Evolutionary conservation across 768 basidiomycete genomes (phyloP), one percentile per base, ranked within the genome.

Genomic region (Astraeus odoratus): DNA sequence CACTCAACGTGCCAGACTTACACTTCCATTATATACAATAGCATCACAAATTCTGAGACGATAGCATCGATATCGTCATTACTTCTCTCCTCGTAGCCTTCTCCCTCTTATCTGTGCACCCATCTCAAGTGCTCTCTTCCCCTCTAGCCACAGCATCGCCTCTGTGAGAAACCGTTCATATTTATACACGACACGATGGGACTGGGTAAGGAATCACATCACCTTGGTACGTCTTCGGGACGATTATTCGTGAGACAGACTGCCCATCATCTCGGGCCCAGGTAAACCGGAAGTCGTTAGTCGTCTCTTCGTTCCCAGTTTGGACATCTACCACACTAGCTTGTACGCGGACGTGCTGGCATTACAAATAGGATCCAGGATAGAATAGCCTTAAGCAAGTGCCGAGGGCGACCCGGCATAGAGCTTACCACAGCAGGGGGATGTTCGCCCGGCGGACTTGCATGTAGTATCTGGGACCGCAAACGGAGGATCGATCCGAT

Each of bases 101-200:
- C 43, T 58, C 22, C 68, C 65, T 27, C 79, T 63, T 56, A 90
- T 86, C 54, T 81, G 78, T 26, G 74, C 73, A 3, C 85, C 85
- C 35, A 86, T 64, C 56, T 82, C 80, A 7, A 89, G 67, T 2
- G 86, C 80, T 5, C 88, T 71, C 47, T 75, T 77, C 0, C 83
- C 87, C 60, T 91, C 88, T 18, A 92, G 65, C 81, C 86, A 93
- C 22, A 80, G 63, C 87, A 93, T 92, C 6, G 85, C 81, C 59
- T 91, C 90, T 81, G 64, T 29, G 47, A n/a, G n/a, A n/a, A n/a
- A n/a, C n/a, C n/a, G n/a, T n/a, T n/a, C n/a, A n/a, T n/a, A n/a
- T n/a, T n/a, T n/a, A n/a, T n/a, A n/a, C n/a, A n/a, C n/a, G n/a
- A n/a, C n/a, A n/a, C n/a, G n/a, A n/a, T n/a, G n/a, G n/a, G n/a